Percentiles rank a stretch among this genome's conserved stretches.
phyloP scores from a whole-genome alignment of 208 protist genomes.

The Leishmania aethiopica region DNA sequence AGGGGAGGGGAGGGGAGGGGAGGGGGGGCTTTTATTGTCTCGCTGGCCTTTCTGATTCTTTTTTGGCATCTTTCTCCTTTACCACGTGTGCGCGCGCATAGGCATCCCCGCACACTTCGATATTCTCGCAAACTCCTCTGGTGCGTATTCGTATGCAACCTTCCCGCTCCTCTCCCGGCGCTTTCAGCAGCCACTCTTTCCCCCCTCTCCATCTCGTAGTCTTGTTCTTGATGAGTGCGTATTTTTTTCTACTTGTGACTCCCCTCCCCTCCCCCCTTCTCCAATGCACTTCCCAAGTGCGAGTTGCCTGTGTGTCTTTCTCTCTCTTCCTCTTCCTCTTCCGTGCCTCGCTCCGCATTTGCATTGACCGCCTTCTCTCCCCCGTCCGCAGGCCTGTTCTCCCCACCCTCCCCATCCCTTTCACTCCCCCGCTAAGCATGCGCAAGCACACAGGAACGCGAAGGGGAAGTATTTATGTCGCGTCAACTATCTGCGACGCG shows the following conservation, averaged over 20 bases:
- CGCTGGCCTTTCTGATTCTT: background rate
- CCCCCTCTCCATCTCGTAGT: background rate
- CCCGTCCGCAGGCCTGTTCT: no score
- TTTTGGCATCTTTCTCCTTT: background rate
- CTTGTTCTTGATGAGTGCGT: no score
- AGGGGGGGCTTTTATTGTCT: no score
- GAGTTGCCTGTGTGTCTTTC: background rate
- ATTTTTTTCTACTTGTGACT: background rate
- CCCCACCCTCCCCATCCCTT: no score
- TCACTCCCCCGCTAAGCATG: no score
- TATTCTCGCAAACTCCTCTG: background rate
- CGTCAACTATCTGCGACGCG: no score
- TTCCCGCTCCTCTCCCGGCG: background rate
- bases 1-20: no score
- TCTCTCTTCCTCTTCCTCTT: background rate
- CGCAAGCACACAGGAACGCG: no score
- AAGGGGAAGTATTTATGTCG: no score
- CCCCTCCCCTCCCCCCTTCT: no score
- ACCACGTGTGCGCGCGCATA: background rate
- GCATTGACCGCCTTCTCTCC: no score
- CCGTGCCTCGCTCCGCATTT: background rate
- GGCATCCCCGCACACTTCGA: background rate
- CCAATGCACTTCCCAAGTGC: background rate
- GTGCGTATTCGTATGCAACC: background rate
- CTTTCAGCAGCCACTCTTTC: no score